Evolutionary conservation across 2,329 filamentous ascomycete genomes (phyloP).

Genomic region (Pleurostoma richardsiae): DNA sequence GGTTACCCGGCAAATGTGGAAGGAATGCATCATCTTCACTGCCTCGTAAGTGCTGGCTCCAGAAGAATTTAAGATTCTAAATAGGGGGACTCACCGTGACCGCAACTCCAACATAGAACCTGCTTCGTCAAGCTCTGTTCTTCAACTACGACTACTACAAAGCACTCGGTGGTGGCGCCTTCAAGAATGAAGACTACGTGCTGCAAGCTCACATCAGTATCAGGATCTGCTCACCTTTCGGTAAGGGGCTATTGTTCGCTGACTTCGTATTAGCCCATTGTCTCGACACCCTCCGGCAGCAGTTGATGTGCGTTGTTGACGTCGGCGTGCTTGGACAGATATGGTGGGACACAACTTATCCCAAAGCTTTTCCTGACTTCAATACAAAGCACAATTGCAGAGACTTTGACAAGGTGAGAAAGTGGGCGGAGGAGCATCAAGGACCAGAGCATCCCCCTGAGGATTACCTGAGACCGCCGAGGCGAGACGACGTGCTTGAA

Average conservation of each 20-base stretch:
- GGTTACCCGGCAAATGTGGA: conserved; percentile 44
- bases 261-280: conserved; percentile 39
- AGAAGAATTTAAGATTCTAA: too few relatives aligned
- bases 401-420: conserved; percentile 44
- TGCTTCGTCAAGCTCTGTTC: conserved; percentile 37
- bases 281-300: conserved; percentile 48
- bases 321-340: conserved; percentile 48
- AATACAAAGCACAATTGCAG: conserved; percentile 48
- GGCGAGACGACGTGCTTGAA: not conserved
- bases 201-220: conserved; percentile 40
- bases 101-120: conserved; percentile 27
- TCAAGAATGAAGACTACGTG: not conserved
- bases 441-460: conserved; percentile 32
- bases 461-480: conserved; percentile 35
- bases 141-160: conserved; percentile 5
- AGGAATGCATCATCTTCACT: conserved; percentile 43
- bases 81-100: not conserved
- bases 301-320: conserved; percentile 50
- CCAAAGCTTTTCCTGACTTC: conserved; percentile 46
- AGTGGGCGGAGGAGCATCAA: conserved; percentile 45
- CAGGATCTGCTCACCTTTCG: not conserved
- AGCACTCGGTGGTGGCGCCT: not conserved
- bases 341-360: conserved; percentile 38
- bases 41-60: conserved; percentile 27
- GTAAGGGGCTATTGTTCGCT: not conserved